phyloP scores from a whole-genome alignment of 371 early-diverging fungal genomes.

The Encephalitozoon hellem region DNA sequence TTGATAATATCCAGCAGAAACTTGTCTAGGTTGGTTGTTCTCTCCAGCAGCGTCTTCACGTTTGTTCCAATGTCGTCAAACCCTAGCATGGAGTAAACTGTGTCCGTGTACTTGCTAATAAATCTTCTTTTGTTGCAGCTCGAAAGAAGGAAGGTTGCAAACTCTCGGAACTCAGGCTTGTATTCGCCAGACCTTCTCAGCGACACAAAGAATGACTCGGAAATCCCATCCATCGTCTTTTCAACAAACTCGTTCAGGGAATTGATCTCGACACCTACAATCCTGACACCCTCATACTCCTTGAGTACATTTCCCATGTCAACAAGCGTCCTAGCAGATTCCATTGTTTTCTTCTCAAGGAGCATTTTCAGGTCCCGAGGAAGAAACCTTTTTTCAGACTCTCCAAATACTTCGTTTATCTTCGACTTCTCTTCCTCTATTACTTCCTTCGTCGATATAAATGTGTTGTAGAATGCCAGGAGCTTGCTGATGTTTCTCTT shows the following conservation, averaged over 20 bases:
- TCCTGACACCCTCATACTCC: constrained; percentile 20
- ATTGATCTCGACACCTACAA: constrained; percentile 13
- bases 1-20: constrained; percentile 4
- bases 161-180: constrained; percentile 2
- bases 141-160: constrained; percentile 27
- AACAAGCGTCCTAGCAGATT: neutral
- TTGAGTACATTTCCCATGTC: neutral
- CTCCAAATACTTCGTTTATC: neutral
- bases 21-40: constrained; percentile 7
- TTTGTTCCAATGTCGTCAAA: constrained; percentile 24
- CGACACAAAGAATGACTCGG: constrained; percentile 27
- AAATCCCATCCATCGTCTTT: neutral
- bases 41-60: neutral
- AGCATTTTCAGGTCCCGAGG: neutral
- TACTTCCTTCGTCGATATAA: neutral
- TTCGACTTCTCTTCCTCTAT: neutral
- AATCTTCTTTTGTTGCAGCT: constrained; percentile 12
- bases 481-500: constrained; percentile 33
- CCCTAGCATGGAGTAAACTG: neutral
- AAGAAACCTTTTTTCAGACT: neutral
- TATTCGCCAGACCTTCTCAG: neutral
- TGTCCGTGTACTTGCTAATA: constrained; percentile 21
- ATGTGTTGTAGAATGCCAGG: constrained; percentile 28
- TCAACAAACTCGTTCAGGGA: neutral
- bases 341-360: neutral